Percentiles rank a stretch among this genome's conserved stretches.
phyloP scores from a whole-genome alignment of 2,329 filamentous ascomycete genomes.

The Diatrype stigma region DNA sequence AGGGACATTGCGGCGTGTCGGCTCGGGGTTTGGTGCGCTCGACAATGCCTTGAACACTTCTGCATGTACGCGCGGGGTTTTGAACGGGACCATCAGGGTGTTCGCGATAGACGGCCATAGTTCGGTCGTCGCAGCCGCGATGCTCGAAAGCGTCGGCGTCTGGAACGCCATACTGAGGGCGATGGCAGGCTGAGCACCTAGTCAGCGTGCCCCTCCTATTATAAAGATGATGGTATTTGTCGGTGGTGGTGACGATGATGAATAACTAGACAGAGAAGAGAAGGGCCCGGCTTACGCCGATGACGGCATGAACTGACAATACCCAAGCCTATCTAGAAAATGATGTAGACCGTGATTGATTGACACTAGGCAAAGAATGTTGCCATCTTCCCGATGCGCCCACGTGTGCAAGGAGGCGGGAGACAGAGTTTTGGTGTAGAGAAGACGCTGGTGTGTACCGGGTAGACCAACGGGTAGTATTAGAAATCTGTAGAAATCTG shows the following conservation, averaged over 20 bases:
- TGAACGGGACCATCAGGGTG: conserved; percentile 34
- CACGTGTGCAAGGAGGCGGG: neutral
- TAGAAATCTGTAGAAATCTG: no score
- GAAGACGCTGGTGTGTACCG: no score
- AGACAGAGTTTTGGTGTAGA: neutral
- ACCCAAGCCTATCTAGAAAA: neutral
- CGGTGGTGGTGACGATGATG: neutral
- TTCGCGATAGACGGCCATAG: conserved; percentile 43
- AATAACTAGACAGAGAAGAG: neutral
- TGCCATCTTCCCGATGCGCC: neutral
- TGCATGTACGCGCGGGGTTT: conserved; percentile 13
- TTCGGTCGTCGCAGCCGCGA: conserved; percentile 40
- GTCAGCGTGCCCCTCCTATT: neutral
- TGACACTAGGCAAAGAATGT: neutral
- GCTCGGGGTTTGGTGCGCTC: conserved; percentile 5
- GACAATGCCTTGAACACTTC: conserved; percentile 1
- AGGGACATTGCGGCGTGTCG: conserved; percentile 5
- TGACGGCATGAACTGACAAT: neutral
- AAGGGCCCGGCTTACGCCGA: neutral
- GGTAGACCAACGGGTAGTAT: no score
- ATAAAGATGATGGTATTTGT: neutral
- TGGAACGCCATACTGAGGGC: conserved; percentile 26
- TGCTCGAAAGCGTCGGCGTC: conserved; percentile 29
- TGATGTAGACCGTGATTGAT: neutral
- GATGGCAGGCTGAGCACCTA: neutral